Evolutionary conservation across 1,284 basidiomycete genomes (phyloP), one percentile per base, ranked within the genome.

Genomic region (Marasmius sp.): DNA sequence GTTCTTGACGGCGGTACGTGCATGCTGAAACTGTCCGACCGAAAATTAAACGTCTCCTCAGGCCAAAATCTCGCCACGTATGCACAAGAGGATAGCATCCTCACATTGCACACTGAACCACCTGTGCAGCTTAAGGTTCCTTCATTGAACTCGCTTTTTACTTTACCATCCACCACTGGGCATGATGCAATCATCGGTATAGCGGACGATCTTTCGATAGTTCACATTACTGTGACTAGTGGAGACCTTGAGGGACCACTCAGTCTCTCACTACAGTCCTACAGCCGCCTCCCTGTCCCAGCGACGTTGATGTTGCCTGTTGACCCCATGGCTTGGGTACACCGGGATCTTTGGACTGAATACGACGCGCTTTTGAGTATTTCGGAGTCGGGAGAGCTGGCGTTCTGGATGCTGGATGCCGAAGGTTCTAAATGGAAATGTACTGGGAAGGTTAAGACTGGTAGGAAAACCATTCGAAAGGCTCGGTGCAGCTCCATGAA

Each of bases 311-410:
- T 93, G 37, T 71, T 94, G 11, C 91, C 92, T 6, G 92, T 96
- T 4, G 94, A 96, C 72, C 93, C 94, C 0, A 95, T 95, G 94
- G 91, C 89, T 11, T 95, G 94, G 94, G 80, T 86, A 68, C 69
- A 78, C 68, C 69, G 71, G 22, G 69, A 75, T 54, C 69, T 72
- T 16, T 78, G 78, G 71, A 75, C 75, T 41, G 80, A 79, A 50
- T 89, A 88, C 62, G 93, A 95, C 69, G 86, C 89, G 55, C 77
- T 96, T 8, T 76, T 95, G 38, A 94, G 92, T 58, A 82, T 95
- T 18, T 88, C 89, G 0, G 79, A 82, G 36, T 74, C 80, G 0
- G 94, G 94, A 0, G 88, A 91, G 61, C 77, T 96, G 20, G 86
- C 87, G 38, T 96, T 95, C 71, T 96, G 94, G 94, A 81, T 83